Percentiles rank a stretch among this genome's conserved stretches.
phyloP scores from a whole-genome alignment of 441 rosid species.

The Pelargonium citronellum region DNA sequence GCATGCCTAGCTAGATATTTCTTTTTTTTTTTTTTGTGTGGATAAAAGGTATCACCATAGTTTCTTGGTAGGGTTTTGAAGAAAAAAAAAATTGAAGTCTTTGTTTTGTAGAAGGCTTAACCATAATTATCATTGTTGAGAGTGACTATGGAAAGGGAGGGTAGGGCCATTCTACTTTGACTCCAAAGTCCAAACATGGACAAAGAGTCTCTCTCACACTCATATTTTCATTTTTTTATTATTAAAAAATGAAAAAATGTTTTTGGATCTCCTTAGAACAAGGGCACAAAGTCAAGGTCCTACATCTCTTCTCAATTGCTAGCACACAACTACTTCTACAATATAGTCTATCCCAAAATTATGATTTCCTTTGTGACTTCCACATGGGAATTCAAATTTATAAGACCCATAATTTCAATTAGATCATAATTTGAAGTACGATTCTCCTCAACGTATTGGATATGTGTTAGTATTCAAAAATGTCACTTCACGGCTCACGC shows the following conservation, averaged over 20 bases:
- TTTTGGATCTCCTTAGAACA: not conserved
- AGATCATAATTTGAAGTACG: too few relatives aligned
- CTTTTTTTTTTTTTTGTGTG: not conserved
- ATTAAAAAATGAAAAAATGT: not conserved
- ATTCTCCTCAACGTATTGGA: too few relatives aligned
- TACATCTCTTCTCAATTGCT: not conserved
- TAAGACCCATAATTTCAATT: too few relatives aligned
- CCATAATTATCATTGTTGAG: conserved; percentile 10
- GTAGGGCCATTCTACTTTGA: conserved; percentile 25
- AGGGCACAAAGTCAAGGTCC: conserved; percentile 3
- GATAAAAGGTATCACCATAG: not conserved
- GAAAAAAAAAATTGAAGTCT: not conserved
- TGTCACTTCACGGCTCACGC: too few relatives aligned
- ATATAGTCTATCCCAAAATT: too few relatives aligned
- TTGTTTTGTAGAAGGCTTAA: not conserved
- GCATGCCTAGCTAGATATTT: not conserved
- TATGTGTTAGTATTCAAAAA: too few relatives aligned
- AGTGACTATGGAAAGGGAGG: not conserved
- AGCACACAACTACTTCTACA: not conserved
- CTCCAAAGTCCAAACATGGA: conserved; percentile 6
- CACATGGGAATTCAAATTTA: not conserved
- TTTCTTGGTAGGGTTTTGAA: not conserved
- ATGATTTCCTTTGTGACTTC: too few relatives aligned
- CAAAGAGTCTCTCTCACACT: conserved; percentile 2
- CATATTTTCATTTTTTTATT: not conserved